Percentiles rank a stretch among this genome's conserved stretches.
Conservation (phyloP, 306 rosid species). For the Rosa lucieae region DNA sequence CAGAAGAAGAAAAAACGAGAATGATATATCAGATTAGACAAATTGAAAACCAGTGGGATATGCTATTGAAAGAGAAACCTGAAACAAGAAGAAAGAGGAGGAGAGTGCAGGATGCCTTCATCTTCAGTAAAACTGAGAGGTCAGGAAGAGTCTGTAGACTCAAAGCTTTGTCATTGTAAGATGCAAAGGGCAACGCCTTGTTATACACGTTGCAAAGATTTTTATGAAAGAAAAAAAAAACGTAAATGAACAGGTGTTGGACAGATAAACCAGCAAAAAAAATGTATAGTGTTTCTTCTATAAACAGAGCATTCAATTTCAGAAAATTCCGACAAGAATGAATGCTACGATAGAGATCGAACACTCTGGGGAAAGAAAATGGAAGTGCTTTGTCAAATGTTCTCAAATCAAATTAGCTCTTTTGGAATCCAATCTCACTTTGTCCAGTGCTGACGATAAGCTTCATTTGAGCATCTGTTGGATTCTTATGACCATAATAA, state of each 20-base stretch:
- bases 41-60: not conserved
- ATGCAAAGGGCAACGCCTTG: not conserved
- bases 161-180: not conserved
- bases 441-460: slow-evolving; percentile 6
- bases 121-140: slow-evolving; percentile 6
- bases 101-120: slow-evolving; percentile 31
- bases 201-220: slow-evolving; percentile 8
- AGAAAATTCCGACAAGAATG: too few species aligned
- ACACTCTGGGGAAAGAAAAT: too few species aligned
- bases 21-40: not conserved
- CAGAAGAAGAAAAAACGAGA: not conserved
- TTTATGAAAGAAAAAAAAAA: not conserved
- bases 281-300: not conserved
- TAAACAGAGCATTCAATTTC: not conserved
- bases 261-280: not conserved
- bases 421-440: slow-evolving; percentile 1
- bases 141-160: too few species aligned
- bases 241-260: too few species aligned
- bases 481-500: too few species aligned
- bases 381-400: not conserved
- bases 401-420: not conserved
- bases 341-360: too few species aligned
- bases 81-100: slow-evolving; percentile 44
- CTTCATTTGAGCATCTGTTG: not conserved
- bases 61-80: slow-evolving; percentile 19